Percentiles rank a stretch among this genome's conserved stretches.
phyloP scores from a whole-genome alignment of 2,329 filamentous ascomycete species.

The Cyphellophora europaea region DNA sequence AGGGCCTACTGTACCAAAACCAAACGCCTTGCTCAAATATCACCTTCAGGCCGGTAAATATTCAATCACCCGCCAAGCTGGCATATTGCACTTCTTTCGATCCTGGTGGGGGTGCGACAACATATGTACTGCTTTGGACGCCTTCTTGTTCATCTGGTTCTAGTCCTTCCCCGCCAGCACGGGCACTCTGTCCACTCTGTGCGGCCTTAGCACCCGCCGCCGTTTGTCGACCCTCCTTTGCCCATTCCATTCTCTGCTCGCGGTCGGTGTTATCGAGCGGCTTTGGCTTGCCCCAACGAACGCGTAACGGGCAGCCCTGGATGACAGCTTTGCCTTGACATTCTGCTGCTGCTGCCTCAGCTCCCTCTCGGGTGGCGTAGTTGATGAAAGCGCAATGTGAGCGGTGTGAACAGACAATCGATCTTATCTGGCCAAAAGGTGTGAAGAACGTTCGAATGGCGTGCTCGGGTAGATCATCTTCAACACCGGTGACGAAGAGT shows the following conservation, averaged over 20 bases:
- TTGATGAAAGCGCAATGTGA: constrained; percentile 97
- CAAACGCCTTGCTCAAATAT: constrained; percentile 21
- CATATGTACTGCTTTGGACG: constrained; percentile 26
- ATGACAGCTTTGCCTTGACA: constrained; percentile 85
- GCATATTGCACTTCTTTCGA: constrained; percentile 71
- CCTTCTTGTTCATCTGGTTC: constrained; percentile 33
- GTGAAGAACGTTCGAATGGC: constrained; percentile 87
- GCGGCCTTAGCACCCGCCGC: constrained; percentile 39
- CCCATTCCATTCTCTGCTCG: constrained; percentile 72
- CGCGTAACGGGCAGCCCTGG: constrained; percentile 77
- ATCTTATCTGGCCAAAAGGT: constrained; percentile 79
- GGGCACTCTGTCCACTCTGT: constrained; percentile 18
- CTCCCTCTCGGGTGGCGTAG: constrained; percentile 72
- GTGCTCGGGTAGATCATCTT: constrained; percentile 90
- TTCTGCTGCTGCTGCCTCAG: constrained; percentile 74
- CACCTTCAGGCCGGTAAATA: too few species aligned
- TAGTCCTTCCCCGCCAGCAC: constrained; percentile 21
- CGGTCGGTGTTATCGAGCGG: constrained; percentile 85
- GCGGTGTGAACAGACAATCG: constrained; percentile 90
- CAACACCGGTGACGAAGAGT: constrained; percentile 87
- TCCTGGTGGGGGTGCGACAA: constrained; percentile 70
- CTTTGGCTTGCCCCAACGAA: constrained; percentile 89
- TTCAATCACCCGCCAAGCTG: constrained; percentile 71
- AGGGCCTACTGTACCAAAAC: neutral
- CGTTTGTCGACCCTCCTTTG: constrained; percentile 62